phyloP scores from a whole-genome alignment of 129 eudicot species.

The Flaveria ramosissima region DNA sequence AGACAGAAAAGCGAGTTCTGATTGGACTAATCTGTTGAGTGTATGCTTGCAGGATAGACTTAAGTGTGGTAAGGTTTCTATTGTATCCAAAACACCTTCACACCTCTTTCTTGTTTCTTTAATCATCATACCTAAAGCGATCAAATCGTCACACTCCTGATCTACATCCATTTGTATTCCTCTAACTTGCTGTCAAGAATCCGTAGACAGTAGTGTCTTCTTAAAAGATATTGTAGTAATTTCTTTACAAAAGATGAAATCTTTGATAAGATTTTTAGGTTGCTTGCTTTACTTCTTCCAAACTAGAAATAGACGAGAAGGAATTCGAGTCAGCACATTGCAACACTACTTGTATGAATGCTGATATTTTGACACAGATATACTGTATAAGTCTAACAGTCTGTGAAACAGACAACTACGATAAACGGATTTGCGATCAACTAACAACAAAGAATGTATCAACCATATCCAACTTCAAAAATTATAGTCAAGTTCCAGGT shows the following conservation, averaged over 20 bases:
- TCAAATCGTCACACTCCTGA: conserved; percentile 21
- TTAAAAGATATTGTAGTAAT: background rate
- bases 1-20: conserved; percentile 78
- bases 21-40: conserved; percentile 59
- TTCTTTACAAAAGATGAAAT: background rate
- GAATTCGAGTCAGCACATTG: conserved; percentile 25
- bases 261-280: background rate
- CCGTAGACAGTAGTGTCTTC: conserved; percentile 6
- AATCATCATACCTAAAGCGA: conserved; percentile 29
- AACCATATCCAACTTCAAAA: background rate
- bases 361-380: background rate
- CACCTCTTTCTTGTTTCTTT: conserved; percentile 70
- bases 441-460: background rate
- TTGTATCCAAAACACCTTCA: conserved; percentile 44
- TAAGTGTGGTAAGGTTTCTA: conserved; percentile 31
- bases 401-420: background rate
- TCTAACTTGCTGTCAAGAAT: background rate
- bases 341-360: background rate
- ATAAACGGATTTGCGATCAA: too few relatives aligned
- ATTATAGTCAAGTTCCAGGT: background rate
- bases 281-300: conserved; percentile 15
- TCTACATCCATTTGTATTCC: conserved; percentile 27
- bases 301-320: conserved; percentile 8
- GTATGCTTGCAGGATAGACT: conserved; percentile 57
- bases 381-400: background rate